These are phyloP conservation scores for Claviceps monticola DNA, from an alignment of 2,329 filamentous ascomycete species.

Conservation along the genomic window DNA sequence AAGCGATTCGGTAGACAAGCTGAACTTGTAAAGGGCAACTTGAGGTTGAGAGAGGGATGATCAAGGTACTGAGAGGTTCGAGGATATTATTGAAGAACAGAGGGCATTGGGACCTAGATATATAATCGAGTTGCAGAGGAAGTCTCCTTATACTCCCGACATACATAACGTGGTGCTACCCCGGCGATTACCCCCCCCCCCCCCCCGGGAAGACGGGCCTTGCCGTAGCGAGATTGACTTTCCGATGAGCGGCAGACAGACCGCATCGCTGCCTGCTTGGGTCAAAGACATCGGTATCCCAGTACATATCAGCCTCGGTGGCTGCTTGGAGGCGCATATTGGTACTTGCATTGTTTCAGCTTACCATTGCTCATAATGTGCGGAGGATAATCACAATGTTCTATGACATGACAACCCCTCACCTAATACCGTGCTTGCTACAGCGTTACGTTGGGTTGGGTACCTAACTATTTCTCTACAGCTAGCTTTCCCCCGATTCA, in stretches of 20 bases:
- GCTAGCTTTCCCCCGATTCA: neutral
- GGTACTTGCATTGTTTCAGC: neutral
- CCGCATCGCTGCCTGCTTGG: neutral
- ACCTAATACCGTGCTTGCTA: neutral
- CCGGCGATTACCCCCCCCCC: neutral
- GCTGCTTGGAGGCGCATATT: neutral
- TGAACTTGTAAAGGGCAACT: neutral
- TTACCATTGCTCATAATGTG: neutral
- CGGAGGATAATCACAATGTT: neutral
- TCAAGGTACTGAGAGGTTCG: neutral
- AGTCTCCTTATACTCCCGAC: neutral
- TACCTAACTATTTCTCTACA: neutral
- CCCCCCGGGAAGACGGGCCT: neutral
- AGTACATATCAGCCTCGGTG: neutral
- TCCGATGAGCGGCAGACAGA: neutral
- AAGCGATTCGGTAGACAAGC: neutral
- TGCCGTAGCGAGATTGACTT: neutral
- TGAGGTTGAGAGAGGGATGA: neutral
- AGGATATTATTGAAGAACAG: no score
- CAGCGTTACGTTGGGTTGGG: no score
- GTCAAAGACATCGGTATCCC: neutral
- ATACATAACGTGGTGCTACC: neutral
- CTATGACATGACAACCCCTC: neutral
- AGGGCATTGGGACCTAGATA: neutral
- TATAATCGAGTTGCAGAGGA: no score